Percentiles rank a stretch among this genome's conserved stretches.
phyloP scores from a whole-genome alignment of 441 rosid species.

The Euphorbia corollata region DNA sequence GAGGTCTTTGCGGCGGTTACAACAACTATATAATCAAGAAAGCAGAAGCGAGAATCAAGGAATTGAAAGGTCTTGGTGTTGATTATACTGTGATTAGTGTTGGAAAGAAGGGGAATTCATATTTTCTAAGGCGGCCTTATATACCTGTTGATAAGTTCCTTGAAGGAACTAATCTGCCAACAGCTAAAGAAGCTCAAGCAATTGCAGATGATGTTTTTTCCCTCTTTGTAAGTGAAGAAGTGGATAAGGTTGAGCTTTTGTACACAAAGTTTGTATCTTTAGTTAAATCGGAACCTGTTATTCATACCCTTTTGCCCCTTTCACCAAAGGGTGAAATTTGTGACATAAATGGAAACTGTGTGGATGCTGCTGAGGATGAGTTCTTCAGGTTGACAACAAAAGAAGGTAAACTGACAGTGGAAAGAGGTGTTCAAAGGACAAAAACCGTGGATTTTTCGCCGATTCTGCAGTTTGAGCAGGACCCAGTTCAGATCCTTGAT shows the following conservation, averaged over 20 bases:
- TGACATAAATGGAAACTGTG: conserved; percentile 71
- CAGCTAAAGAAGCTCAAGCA: conserved; percentile 87
- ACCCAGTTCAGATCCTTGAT: conserved; percentile 94
- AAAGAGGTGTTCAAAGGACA: conserved; percentile 58
- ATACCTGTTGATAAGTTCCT: conserved; percentile 66
- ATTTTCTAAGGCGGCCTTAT: conserved; percentile 60
- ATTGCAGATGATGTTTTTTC: conserved; percentile 89
- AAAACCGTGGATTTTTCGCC: conserved; percentile 47
- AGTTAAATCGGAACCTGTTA: conserved; percentile 84
- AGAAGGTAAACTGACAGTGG: conserved; percentile 78
- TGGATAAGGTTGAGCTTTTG: conserved; percentile 85
- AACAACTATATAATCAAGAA: conserved; percentile 63
- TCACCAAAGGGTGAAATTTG: conserved; percentile 85
- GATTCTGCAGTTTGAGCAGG: conserved; percentile 86
- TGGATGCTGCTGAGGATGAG: conserved; percentile 91
- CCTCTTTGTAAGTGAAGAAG: conserved; percentile 75
- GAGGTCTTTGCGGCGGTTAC: conserved; percentile 86
- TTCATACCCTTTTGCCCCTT: conserved; percentile 77
- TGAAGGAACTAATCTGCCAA: conserved; percentile 54
- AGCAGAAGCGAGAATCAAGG: conserved; percentile 60
- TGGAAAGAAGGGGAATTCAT: conserved; percentile 81
- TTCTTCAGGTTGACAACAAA: conserved; percentile 76
- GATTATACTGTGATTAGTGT: conserved; percentile 71
- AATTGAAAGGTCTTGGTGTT: conserved; percentile 58
- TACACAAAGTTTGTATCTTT: conserved; percentile 86